phyloP scores from a whole-genome alignment of 805 yeast species.

The Teunomyces funiuensis region DNA sequence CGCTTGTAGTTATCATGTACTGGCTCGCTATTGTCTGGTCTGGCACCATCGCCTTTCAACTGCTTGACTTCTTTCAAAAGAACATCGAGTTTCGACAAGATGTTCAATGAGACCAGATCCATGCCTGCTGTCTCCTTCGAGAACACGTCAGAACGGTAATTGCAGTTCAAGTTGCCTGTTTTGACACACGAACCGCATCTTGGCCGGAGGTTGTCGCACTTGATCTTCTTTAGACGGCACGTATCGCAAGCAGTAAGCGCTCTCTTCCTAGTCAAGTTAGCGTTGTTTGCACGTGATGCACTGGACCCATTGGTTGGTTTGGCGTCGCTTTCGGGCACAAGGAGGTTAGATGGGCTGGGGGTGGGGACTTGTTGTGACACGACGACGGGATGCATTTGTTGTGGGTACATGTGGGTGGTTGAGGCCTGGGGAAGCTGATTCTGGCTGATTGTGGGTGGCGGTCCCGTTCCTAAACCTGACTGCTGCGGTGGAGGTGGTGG shows the following conservation, averaged over 20 bases:
- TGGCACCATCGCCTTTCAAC: constrained; percentile 12
- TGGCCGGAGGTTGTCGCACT: constrained; percentile 38
- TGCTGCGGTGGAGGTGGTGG: constrained; percentile 4
- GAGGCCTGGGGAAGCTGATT: background rate
- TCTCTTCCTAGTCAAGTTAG: constrained; percentile 27
- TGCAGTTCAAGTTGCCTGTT: constrained; percentile 27
- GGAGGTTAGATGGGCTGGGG: background rate
- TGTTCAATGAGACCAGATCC: constrained; percentile 27
- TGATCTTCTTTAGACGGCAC: constrained; percentile 35
- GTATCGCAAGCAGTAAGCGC: constrained; percentile 41
- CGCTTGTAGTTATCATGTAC: background rate
- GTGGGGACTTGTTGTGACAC: background rate
- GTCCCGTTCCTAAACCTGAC: background rate
- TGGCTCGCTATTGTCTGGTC: background rate
- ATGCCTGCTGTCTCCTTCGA: constrained; percentile 19
- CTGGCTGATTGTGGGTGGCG: background rate
- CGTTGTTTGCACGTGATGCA: background rate
- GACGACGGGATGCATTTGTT: background rate
- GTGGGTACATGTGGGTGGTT: background rate
- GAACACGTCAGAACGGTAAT: constrained; percentile 28
- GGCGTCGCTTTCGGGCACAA: background rate
- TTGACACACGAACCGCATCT: constrained; percentile 34
- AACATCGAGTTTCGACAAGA: constrained; percentile 29
- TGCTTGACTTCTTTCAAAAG: constrained; percentile 25
- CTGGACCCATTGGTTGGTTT: background rate